Percentiles rank a stretch among this genome's conserved stretches.
Evolutionary conservation across 2,329 filamentous ascomycete genomes (phyloP).

Genomic region (Colletotrichum sp.): DNA sequence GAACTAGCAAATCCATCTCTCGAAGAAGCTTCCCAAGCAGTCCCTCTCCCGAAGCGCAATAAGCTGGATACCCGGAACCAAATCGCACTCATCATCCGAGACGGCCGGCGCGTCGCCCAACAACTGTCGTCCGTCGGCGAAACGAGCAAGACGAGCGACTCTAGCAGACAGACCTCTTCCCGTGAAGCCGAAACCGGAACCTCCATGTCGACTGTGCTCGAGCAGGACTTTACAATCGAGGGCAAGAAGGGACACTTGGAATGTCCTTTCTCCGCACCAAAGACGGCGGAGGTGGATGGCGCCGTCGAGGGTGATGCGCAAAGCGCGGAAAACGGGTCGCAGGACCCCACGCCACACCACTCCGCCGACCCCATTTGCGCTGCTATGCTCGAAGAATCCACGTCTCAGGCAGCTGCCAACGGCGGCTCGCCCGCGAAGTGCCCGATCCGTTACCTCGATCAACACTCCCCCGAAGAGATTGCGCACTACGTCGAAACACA

Average conservation of each 20-base stretch:
- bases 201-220: slow-evolving; percentile 70
- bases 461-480: slow-evolving; percentile 92
- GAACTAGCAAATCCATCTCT: slow-evolving; percentile 51
- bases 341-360: slow-evolving; percentile 52
- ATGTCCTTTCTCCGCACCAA: slow-evolving; percentile 75
- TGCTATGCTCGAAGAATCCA: slow-evolving; percentile 66
- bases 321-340: not conserved
- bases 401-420: slow-evolving; percentile 55
- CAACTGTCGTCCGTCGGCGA: slow-evolving; percentile 54
- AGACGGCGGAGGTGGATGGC: slow-evolving; percentile 11
- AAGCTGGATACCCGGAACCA: slow-evolving; percentile 57
- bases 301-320: not conserved
- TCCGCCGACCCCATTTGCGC: slow-evolving; percentile 67
- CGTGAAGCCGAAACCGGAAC: slow-evolving; percentile 52
- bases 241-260: slow-evolving; percentile 80
- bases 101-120: slow-evolving; percentile 65
- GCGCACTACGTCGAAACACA: slow-evolving; percentile 93
- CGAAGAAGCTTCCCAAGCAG: slow-evolving; percentile 52
- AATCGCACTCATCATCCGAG: slow-evolving; percentile 67
- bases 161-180: slow-evolving; percentile 53
- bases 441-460: slow-evolving; percentile 90
- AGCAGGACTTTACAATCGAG: slow-evolving; percentile 89
- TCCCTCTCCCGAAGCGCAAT: slow-evolving; percentile 59
- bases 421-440: slow-evolving; percentile 69
- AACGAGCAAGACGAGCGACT: slow-evolving; percentile 56